These are phyloP conservation scores for Starmerella ratchasimensis DNA, from an alignment of 805 yeast species.

Conservation along the genomic window DNA sequence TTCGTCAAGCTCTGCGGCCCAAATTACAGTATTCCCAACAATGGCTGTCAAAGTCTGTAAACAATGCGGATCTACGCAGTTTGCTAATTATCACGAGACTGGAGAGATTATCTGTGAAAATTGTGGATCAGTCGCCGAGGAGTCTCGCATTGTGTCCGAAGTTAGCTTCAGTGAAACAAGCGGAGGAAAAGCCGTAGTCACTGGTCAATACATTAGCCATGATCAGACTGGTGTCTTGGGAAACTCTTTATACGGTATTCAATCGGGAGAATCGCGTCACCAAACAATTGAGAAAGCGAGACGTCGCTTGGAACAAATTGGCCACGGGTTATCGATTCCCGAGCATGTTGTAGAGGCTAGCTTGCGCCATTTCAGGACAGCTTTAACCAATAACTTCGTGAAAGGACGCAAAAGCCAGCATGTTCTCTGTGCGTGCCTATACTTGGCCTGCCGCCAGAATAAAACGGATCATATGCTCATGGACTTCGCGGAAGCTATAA, in stretches of 20 bases:
- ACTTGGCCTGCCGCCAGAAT: conserved; percentile 85
- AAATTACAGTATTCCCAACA: no score
- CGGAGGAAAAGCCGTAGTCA: conserved; percentile 89
- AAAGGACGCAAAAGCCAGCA: conserved; percentile 96
- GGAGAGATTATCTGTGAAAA: conserved; percentile 57
- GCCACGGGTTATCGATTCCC: conserved; percentile 63
- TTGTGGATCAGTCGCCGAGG: conserved; percentile 84
- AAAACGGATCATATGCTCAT: conserved; percentile 90
- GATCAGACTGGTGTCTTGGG: conserved; percentile 66
- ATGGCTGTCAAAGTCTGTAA: conserved; percentile 12
- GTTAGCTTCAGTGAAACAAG: conserved; percentile 87
- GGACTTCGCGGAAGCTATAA: conserved; percentile 82
- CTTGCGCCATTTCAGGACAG: conserved; percentile 75
- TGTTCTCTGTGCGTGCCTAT: conserved; percentile 87
- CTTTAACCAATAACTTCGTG: conserved; percentile 76
- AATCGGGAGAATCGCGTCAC: conserved; percentile 56
- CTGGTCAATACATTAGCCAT: conserved; percentile 83
- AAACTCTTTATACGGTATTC: conserved; percentile 38
- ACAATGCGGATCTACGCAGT: conserved; percentile 16
- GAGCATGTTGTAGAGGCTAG: conserved; percentile 81
- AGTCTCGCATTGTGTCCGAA: conserved; percentile 88
- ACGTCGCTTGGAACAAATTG: conserved; percentile 63
- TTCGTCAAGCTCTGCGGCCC: no score
- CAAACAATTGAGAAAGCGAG: conserved; percentile 80
- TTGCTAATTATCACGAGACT: conserved; percentile 17